Percentiles rank a stretch among this genome's conserved stretches.
Evolutionary conservation across 768 basidiomycete genomes (phyloP).

Genomic region (Rhizopogon vesiculosus): DNA sequence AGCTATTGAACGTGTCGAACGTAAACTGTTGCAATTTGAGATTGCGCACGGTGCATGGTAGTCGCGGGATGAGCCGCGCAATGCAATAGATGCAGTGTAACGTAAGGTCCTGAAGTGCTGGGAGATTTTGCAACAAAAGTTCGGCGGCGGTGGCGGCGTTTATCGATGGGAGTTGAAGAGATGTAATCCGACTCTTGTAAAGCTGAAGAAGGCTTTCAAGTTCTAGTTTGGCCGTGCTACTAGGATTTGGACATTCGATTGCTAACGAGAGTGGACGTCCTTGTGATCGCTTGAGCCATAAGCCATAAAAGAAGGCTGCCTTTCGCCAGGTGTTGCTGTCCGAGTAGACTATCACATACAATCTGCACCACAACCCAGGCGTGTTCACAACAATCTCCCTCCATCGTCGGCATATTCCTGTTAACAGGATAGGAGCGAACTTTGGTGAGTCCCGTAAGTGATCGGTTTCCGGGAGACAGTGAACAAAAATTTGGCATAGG

Average conservation of each 20-base stretch:
- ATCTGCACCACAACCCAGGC: constrained; percentile 45
- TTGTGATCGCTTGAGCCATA: constrained; percentile 6
- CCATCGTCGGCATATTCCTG: constrained; percentile 9
- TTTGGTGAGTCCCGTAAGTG: constrained; percentile 17
- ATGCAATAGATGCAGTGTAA: neutral
- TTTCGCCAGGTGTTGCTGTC: no score
- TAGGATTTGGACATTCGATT: neutral
- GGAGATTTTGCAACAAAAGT: constrained; percentile 5
- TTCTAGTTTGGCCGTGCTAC: no score
- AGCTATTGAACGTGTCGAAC: neutral
- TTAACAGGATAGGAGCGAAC: constrained; percentile 32
- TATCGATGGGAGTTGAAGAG: no score
- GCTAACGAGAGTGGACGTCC: constrained; percentile 15
- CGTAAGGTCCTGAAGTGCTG: constrained; percentile 15
- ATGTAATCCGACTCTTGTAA: constrained; percentile 3
- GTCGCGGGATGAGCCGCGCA: neutral
- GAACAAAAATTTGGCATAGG: no score
- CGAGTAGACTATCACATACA: constrained; percentile 13
- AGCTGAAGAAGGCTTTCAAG: constrained; percentile 9
- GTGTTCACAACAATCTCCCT: constrained; percentile 31
- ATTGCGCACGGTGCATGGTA: neutral
- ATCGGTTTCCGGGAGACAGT: constrained; percentile 7
- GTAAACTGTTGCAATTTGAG: no score
- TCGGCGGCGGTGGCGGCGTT: no score
- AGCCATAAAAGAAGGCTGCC: constrained; percentile 8